Evolutionary conservation across 495 filamentous ascomycete genomes (phyloP).

Genomic region (Hypomontagnella monticulosa): DNA sequence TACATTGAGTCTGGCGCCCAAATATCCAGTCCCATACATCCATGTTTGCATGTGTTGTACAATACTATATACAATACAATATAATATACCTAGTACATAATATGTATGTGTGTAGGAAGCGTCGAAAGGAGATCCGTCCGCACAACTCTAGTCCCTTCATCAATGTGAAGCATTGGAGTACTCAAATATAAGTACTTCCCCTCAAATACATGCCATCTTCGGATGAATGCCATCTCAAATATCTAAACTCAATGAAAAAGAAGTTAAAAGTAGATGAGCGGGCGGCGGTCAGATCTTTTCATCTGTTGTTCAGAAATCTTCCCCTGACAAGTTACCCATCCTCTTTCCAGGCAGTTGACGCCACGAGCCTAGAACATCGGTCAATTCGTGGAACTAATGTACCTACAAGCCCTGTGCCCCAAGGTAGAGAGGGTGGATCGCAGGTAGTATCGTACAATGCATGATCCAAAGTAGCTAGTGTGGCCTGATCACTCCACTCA

Average conservation of each 20-base stretch:
- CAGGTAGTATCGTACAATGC: slow-evolving; percentile 34
- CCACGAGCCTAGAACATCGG: slow-evolving; percentile 31
- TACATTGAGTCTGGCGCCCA: slow-evolving; percentile 7
- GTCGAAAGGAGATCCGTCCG: slow-evolving; percentile 3
- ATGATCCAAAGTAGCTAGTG: slow-evolving; percentile 39
- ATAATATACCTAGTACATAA: neutral
- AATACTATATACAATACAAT: neutral
- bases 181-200: slow-evolving; percentile 20
- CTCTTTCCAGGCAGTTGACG: slow-evolving; percentile 15
- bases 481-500: slow-evolving; percentile 11
- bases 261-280: slow-evolving; percentile 6
- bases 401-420: slow-evolving; percentile 9
- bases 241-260: slow-evolving; percentile 6
- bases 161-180: slow-evolving; percentile 24
- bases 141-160: slow-evolving; percentile 12
- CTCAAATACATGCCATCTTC: slow-evolving; percentile 1
- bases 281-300: slow-evolving; percentile 16
- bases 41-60: too few species aligned
- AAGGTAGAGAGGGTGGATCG: too few species aligned
- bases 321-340: slow-evolving; percentile 2
- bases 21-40: too few species aligned
- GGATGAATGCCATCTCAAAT: too few species aligned
- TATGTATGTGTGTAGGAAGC: neutral
- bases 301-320: neutral
- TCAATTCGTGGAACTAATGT: slow-evolving; percentile 14